Evolutionary conservation across 495 filamentous ascomycete genomes (phyloP).

Genomic region (Aspergillus conjunctus): DNA sequence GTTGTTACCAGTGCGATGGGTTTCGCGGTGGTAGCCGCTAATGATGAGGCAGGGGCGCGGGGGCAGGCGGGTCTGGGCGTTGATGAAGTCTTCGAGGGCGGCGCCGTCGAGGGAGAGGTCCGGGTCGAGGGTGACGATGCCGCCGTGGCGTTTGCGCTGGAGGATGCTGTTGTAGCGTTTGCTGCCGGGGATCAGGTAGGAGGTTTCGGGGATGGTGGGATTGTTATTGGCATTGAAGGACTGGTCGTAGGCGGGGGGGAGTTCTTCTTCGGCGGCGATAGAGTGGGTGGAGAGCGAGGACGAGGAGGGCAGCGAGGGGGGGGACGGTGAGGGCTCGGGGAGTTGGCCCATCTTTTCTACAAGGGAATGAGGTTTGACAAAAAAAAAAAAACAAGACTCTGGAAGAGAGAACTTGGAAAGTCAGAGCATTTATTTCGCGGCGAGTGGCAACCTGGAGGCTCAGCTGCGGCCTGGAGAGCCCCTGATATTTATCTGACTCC

Average conservation of each 20-base stretch:
- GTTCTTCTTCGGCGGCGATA: background rate
- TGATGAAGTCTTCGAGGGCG: constrained; percentile 32
- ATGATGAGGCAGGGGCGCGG: constrained; percentile 40
- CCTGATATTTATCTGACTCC: no score
- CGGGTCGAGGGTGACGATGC: constrained; percentile 32
- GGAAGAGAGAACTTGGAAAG: no score
- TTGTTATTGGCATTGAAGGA: background rate
- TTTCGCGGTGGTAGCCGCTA: constrained; percentile 38
- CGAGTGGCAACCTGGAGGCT: no score
- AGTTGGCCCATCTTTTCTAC: background rate
- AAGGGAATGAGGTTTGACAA: no score
- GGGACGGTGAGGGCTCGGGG: background rate
- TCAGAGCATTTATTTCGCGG: no score
- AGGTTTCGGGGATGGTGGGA: background rate
- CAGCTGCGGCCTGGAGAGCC: no score
- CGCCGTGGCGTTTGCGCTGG: constrained; percentile 18
- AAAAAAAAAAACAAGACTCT: no score
- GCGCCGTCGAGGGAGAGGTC: constrained; percentile 27
- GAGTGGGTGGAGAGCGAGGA: background rate
- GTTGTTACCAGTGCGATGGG: constrained; percentile 28
- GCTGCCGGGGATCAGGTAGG: constrained; percentile 15
- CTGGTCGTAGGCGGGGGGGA: background rate
- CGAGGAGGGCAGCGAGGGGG: background rate
- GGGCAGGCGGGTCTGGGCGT: constrained; percentile 37
- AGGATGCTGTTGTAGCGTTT: constrained; percentile 13